Evolutionary conservation across 1,284 basidiomycete genomes (phyloP), one percentile per base, ranked within the genome.

Genomic region (Pisolithus thermaeus): DNA sequence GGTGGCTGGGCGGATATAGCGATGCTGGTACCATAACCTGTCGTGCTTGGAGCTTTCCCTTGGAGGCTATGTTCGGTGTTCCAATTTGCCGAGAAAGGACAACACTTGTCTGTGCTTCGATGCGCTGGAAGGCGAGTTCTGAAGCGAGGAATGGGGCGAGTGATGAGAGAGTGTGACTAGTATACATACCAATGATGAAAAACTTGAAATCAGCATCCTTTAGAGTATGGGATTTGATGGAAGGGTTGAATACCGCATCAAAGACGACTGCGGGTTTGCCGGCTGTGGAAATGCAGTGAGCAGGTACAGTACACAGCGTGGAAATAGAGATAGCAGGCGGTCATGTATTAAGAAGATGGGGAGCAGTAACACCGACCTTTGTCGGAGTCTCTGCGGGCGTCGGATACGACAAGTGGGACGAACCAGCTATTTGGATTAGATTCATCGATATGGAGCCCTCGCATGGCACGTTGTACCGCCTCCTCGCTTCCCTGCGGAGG

Each of bases 381-480:
- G 68, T 90, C 87, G 25, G 61, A 71, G 56, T 82, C 85, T 49
- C 73, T 64, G 23, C 80, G 73, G 0, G 77, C 77, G 46, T 84
- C 79, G 3, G 85, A 87, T 3, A 88, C 78, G n/a, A 90, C 69
- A 30, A 87, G 76, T 9, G 87, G 87, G 14, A 89, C 76, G 59
- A 79, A 81, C 77, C 80, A 85, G 14, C 62, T 71, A 8, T 70
- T 66, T 20, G 67, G 59, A 35, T 70, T 66, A 25, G 54, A 59
- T 4, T 69, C 63, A 50, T 74, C 69, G 7, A 69, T 51, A 42
- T 77, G 73, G 47, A 76, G 70, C 22, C 76, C 78, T 30, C 66
- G 64, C 70, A 86, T 79, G 7, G 83, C 83, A 16, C 69, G 69
- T 23, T 74, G 75, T 39, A 87, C 78, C 7, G 65, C 73, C 8